Evolutionary conservation across 768 basidiomycete species (phyloP).

Genomic region (Phylloporus sp.): DNA sequence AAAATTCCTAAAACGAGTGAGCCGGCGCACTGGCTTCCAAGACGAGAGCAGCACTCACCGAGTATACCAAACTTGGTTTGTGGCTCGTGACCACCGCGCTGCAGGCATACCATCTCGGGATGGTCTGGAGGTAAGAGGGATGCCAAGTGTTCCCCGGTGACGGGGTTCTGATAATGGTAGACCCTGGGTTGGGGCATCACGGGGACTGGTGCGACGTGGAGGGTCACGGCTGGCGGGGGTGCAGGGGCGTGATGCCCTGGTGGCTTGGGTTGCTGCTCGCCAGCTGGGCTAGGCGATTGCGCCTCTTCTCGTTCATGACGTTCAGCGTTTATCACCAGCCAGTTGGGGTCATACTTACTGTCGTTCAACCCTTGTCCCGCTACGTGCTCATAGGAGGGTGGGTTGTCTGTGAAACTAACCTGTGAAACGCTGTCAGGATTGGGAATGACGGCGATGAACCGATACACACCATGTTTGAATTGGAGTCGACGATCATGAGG

Average conservation of each 20-base stretch:
- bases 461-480: constrained; percentile 23
- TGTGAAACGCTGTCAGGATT: constrained; percentile 1
- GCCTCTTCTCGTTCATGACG: constrained; percentile 11
- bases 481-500: constrained; percentile 25
- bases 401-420: constrained; percentile 32
- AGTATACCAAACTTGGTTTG: constrained; percentile 65
- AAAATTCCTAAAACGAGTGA: constrained; percentile 50
- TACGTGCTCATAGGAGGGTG: constrained; percentile 47
- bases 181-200: constrained; percentile 44
- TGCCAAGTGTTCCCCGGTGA: constrained; percentile 50
- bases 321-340: neutral
- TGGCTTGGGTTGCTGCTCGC: constrained; percentile 13
- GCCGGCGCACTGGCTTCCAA: neutral
- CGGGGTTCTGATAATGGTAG: constrained; percentile 65
- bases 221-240: constrained; percentile 12
- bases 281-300: neutral
- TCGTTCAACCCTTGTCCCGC: constrained; percentile 23
- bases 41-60: constrained; percentile 42
- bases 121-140: constrained; percentile 71
- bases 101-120: constrained; percentile 84
- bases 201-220: constrained; percentile 30
- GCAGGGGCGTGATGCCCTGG: constrained; percentile 2
- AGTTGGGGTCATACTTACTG: constrained; percentile 21
- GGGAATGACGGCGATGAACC: neutral
- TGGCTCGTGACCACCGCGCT: constrained; percentile 61